Evolutionary conservation across 768 basidiomycete genomes (phyloP).

Genomic region (Boletus rufocinnamomeus): DNA sequence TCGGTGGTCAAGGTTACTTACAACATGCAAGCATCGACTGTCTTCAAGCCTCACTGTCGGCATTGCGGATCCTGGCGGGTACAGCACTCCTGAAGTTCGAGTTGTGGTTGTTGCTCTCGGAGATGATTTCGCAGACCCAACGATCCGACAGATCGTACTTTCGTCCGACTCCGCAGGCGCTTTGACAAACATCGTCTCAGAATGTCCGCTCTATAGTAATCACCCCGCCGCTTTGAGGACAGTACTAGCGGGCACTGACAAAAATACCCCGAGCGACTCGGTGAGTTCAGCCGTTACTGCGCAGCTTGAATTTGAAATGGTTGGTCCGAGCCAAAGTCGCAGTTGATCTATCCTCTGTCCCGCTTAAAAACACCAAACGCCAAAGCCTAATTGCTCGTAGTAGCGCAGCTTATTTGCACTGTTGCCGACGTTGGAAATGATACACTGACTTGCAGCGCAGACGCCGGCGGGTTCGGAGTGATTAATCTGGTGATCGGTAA

Average conservation of each 20-base stretch:
- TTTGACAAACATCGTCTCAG: slow-evolving; percentile 96
- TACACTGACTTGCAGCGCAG: background rate
- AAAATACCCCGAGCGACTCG: background rate
- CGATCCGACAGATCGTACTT: slow-evolving; percentile 86
- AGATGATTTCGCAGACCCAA: slow-evolving; percentile 48
- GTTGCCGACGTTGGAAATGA: background rate
- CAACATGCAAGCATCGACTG: background rate
- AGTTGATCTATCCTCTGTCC: background rate
- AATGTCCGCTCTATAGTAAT: slow-evolving; percentile 83
- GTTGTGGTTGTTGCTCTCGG: slow-evolving; percentile 8
- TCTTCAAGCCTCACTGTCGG: no score
- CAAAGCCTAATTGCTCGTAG: background rate
- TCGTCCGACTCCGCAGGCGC: no score
- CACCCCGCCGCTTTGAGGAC: background rate
- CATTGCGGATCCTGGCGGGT: slow-evolving; percentile 89
- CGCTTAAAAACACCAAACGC: background rate
- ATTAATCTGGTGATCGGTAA: background rate
- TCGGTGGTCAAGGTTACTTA: background rate
- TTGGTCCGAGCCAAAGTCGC: background rate
- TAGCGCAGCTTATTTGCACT: no score
- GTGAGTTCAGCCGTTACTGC: background rate
- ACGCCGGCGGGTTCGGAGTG: background rate
- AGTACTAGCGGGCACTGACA: background rate
- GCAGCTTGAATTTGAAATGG: background rate
- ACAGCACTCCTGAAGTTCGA: background rate